Evolutionary conservation across 352 stramenopile genomes (phyloP).

Genomic region (Globisporangium radiosum): DNA sequence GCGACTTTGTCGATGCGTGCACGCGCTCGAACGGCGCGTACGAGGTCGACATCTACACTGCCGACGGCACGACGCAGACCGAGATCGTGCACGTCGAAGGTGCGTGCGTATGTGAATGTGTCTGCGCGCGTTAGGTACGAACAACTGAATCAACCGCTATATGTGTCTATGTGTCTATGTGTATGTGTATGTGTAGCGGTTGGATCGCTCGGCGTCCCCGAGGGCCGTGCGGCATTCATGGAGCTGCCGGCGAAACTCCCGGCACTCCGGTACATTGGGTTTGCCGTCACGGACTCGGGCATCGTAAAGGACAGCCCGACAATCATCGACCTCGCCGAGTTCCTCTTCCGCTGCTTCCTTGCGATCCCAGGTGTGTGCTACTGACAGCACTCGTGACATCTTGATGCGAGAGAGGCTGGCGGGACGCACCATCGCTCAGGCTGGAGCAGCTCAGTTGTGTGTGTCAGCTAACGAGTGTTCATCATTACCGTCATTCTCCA

Average conservation of each 20-base stretch:
- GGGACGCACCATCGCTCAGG: too few species aligned
- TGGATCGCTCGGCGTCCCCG: slow-evolving; percentile 18
- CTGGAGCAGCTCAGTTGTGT: not conserved
- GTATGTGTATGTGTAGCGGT: slow-evolving; percentile 7
- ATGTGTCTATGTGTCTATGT: too few species aligned
- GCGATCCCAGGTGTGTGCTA: slow-evolving; percentile 17
- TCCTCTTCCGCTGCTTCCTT: slow-evolving; percentile 36
- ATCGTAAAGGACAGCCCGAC: slow-evolving; percentile 21
- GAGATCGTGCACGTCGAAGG: slow-evolving; percentile 7
- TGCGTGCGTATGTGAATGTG: not conserved
- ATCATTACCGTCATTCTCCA: slow-evolving; percentile 9
- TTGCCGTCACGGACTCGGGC: slow-evolving; percentile 39
- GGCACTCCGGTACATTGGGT: slow-evolving; percentile 26
- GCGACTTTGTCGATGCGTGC: slow-evolving; percentile 23
- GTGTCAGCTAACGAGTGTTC: not conserved
- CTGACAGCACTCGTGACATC: too few species aligned
- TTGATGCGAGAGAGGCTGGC: too few species aligned
- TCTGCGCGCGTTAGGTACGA: too few species aligned
- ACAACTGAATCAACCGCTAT: not conserved
- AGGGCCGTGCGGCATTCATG: slow-evolving; percentile 23
- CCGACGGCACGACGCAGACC: slow-evolving; percentile 18
- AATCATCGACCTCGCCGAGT: slow-evolving; percentile 47
- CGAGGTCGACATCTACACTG: slow-evolving; percentile 29
- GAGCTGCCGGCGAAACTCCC: slow-evolving; percentile 19
- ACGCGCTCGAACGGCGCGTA: slow-evolving; percentile 12